A percentile compares a stretch with the other conserved stretches of the same genome.
Conservation (phyloP, 23 red algal species). For the Gracilaria gracilis region DNA sequence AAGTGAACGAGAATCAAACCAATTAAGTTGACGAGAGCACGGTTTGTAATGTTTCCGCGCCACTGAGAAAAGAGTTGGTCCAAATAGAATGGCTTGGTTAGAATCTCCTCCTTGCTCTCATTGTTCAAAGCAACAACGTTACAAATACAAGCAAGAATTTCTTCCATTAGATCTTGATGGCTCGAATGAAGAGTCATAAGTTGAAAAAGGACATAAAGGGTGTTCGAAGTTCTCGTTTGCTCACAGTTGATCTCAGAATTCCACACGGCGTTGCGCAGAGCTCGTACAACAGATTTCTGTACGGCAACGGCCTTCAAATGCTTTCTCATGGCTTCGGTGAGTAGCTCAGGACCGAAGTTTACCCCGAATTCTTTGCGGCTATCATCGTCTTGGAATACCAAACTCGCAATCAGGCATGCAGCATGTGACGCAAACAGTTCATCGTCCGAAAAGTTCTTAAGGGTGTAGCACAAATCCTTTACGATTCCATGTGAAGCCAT, state of each 20-base stretch:
- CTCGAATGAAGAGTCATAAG: neutral
- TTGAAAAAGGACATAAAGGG: constrained; percentile 4
- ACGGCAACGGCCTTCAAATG: neutral
- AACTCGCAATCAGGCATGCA: neutral
- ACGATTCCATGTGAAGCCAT: constrained; percentile 1
- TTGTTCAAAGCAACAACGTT: neutral
- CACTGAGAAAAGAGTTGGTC: neutral
- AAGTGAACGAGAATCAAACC: constrained; percentile 8
- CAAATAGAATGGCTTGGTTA: neutral
- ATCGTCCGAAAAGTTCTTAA: constrained; percentile 10
- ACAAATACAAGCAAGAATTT: constrained; percentile 33
- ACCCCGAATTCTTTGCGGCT: neutral
- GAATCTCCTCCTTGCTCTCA: neutral
- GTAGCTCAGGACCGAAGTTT: neutral
- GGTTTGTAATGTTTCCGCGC: neutral
- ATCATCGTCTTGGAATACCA: constrained; percentile 7
- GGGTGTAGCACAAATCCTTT: neutral
- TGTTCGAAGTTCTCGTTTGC: constrained; percentile 3
- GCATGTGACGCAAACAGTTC: neutral
- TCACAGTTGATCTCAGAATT: constrained; percentile 5
- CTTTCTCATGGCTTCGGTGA: neutral
- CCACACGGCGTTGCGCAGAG: constrained; percentile 4
- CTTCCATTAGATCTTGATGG: neutral
- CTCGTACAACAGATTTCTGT: neutral
- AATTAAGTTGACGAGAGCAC: neutral